Evolutionary conservation across 1,284 basidiomycete species (phyloP), one percentile per base, ranked within the genome.

Genomic region (Puccinia coronata): DNA sequence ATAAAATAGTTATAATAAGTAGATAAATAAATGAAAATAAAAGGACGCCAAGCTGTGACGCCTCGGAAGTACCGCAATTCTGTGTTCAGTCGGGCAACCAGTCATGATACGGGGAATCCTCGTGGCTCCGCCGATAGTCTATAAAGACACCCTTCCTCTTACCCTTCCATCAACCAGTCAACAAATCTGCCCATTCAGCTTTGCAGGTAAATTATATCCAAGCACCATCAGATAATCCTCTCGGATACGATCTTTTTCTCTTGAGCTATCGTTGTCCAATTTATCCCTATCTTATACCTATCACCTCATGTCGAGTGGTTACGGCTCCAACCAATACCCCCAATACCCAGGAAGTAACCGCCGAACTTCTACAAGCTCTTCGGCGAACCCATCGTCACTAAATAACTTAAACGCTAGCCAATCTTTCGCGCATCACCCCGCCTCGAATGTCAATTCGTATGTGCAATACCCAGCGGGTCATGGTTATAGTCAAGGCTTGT

Each of bases 61-160:
- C 11, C 47, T 71, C 69, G 69, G 69, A 71, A 71, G 49, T 51
- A 31, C 69, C 69, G 69, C 69, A 51, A 34, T 25, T 71, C 8
- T 23, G 47, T 51, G 28, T 31, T 49, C 69, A 39, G 47, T n/a
- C 69, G 69, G 69, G 12, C 47, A 51, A 53, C 39, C 28, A 25
- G 18, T 20, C 16, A 53, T 34, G 16, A 36, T 25, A 41, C 41
- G 34, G 63, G 12, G 63, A 5, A 36, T 39, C 34, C 20, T 49
- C 41, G 23, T 28, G 65, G 43, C 65, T 43, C 43, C 41, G 36
- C 28, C 43, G 28, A 25, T 25, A 69, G 20, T 69, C 39, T 69
- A 43, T 69, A 69, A 69, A 69, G 63, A 18, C 14, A 43, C 63
- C n/a, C 63, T 47, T 47, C 41, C 23, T 47, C n/a, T 47, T 25